These are phyloP conservation scores for Orbilia javanica DNA, from an alignment of 2,329 filamentous ascomycete species.

Conservation along the genomic window DNA sequence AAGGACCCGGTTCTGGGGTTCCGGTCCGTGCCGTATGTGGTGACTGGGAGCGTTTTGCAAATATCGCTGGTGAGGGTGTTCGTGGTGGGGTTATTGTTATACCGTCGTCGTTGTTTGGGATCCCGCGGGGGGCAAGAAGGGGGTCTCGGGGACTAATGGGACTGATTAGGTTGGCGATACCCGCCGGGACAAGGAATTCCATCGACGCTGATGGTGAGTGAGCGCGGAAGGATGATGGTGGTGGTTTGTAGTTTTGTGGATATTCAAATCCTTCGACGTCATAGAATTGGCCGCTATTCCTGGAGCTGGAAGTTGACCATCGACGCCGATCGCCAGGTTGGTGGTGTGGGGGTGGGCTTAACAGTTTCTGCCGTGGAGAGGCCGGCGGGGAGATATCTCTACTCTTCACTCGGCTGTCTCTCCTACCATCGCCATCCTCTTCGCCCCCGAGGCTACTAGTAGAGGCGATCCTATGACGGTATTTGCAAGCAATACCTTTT, in stretches of 20 bases:
- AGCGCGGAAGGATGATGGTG: conserved; percentile 51
- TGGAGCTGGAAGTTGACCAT: conserved; percentile 35
- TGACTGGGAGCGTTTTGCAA: conserved; percentile 35
- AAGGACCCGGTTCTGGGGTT: conserved; percentile 33
- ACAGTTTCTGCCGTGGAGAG: conserved; percentile 38
- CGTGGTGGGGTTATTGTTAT: conserved; percentile 46
- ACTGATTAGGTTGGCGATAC: conserved; percentile 45
- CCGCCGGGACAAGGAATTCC: conserved; percentile 43
- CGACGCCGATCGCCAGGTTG: not conserved
- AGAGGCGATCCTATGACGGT: conserved; percentile 7
- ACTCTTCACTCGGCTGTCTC: conserved; percentile 2
- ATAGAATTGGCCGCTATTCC: conserved; percentile 43
- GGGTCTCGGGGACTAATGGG: conserved; percentile 31
- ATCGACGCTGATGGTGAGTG: conserved; percentile 45
- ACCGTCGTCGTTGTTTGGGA: conserved; percentile 39
- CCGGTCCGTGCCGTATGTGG: conserved; percentile 10
- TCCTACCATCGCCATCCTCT: conserved; percentile 12
- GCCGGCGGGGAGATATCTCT: conserved; percentile 38
- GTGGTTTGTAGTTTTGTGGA: conserved; percentile 49
- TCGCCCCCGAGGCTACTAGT: not conserved
- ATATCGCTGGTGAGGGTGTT: conserved; percentile 36
- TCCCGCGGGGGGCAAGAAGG: conserved; percentile 30
- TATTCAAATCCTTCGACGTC: conserved; percentile 56
- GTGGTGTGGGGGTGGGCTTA: conserved; percentile 21
- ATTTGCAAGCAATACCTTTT: conserved; percentile 49